Evolutionary conservation across 2,329 filamentous ascomycete genomes (phyloP).

Genomic region (Pseudogymnoascus sp.): DNA sequence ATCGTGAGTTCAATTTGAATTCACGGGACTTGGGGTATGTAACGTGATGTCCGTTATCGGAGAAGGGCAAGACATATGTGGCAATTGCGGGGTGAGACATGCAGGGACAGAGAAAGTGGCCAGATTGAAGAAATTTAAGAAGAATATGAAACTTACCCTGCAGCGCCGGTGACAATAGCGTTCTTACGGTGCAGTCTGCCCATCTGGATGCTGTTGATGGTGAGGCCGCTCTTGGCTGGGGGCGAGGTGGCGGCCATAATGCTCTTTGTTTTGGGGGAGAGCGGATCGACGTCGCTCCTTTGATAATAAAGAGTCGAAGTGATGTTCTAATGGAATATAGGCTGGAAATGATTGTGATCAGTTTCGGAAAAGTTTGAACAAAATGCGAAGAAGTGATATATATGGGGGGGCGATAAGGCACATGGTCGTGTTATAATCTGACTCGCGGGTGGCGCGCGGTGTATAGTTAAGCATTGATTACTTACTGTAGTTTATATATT

Average conservation of each 20-base stretch:
- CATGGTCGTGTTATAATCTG: background rate
- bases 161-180: conserved; percentile 56
- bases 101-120: background rate
- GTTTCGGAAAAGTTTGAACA: background rate
- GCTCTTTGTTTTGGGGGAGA: background rate
- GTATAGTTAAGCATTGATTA: background rate
- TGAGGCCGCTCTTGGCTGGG: conserved; percentile 13
- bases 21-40: background rate
- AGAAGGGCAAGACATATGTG: background rate
- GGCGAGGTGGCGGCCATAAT: background rate
- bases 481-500: background rate
- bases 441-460: background rate
- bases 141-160: conserved; percentile 43
- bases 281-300: background rate
- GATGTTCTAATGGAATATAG: background rate
- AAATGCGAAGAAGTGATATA: background rate
- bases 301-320: background rate
- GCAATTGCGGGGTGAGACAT: background rate
- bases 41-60: conserved; percentile 2
- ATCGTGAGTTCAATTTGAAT: background rate
- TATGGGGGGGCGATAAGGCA: background rate
- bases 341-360: background rate
- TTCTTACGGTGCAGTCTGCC: conserved; percentile 30
- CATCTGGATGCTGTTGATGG: conserved; percentile 29
- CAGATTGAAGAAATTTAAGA: conserved; percentile 9